Base-by-base conservation (phyloP, 2,329 filamentous ascomycete genomes). In the Endothia cerciana region DNA sequence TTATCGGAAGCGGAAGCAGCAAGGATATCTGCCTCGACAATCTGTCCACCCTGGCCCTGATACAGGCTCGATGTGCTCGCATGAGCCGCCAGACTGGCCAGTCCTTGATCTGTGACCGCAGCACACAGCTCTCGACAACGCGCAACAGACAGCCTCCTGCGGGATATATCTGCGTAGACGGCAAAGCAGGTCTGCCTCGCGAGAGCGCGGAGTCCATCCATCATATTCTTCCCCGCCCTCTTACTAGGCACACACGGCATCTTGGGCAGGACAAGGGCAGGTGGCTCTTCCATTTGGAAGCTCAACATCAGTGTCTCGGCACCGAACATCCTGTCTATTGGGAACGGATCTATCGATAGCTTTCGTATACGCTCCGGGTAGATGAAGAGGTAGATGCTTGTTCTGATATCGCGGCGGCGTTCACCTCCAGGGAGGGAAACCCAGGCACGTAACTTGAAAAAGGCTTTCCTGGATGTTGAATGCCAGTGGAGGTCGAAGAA, bases 401-500 rank as follows among this genome's bases (percentile, higher is more conserved):
- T 65, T 41, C 64, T 62, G 38, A 59, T 60, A 53, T 65, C 64
- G 33, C 64, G 59, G 2, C 59, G 59, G 15, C 25, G 25, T 36
- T 28, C 17, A 3, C 28, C 43, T 11, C 15, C n/a, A 6, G 41
- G 33, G 19, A 65, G 51, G 19, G 30, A 28, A 22, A 65, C 41
- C 25, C 45, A 57, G 13, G 53, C 25, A 15, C 64, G 60, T 11
- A 65, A 5, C 56, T 58, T 61, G 36, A 65, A 62, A 25, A 65
- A 65, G 11, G 60, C 60, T 11, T 65, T 65, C 33, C 53, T 57
- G 30, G 64, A 62, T 15, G 59, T 8, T 10, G 59, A 60, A 15
- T 62, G 22, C 64, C 60, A 65, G 36, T 65, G 64, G n/a, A 65
- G 19, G n/a, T 65, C 60, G n/a, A 65, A 30, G 19, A 58, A 47